Base-by-base conservation (phyloP, 73 alveolate species). In the Halteria grandinella region DNA sequence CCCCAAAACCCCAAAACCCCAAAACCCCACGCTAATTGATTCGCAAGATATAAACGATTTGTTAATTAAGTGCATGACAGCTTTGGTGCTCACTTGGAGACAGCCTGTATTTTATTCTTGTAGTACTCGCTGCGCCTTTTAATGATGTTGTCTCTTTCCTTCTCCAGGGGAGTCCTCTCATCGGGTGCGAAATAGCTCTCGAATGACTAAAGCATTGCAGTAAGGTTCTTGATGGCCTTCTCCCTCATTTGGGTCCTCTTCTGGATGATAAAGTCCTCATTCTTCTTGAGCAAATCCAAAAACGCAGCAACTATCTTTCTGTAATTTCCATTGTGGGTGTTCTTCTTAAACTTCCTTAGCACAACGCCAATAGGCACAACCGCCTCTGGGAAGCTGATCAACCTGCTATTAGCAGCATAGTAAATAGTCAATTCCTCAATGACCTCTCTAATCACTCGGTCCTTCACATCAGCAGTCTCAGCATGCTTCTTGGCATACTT, bases 361-460 rank as follows among this genome's bases (percentile, higher is more conserved):
- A 73, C 14, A 20, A 39, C 62, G 4, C 75, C 60, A 7, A 73
- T 49, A 14, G 85, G 85, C 15, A 73, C 47, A 21, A 54, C 28
- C 63, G 55, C 55, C 23, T 73, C 85, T 14, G 85, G 85, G 85
- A 73, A 73, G 39, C 51, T n/a, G 34, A 73, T 27, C 15, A 5
- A 1, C 12, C 64, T 57, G 45, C 62, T 28, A 49, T 34, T 55
- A 21, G 52, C 15, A 4, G 74, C 85, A 33, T 28, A 53, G 53
- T 53, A 73, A 1, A 73, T 73, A 37, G 75, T 53, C 23, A 73
- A 27, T 31, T 73, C 75, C 6, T 54, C 75, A 4, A 73, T 14
- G 34, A 47, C 55, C 27, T 73, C 85, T 53, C 49, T 51, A 44
- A 73, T 20, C 45, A 53, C 47, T n/a, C n/a, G n/a, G 12, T 73